Evolutionary conservation across 306 rosid genomes (phyloP).

Genomic region (Ammopiptanthus mongolicus): DNA sequence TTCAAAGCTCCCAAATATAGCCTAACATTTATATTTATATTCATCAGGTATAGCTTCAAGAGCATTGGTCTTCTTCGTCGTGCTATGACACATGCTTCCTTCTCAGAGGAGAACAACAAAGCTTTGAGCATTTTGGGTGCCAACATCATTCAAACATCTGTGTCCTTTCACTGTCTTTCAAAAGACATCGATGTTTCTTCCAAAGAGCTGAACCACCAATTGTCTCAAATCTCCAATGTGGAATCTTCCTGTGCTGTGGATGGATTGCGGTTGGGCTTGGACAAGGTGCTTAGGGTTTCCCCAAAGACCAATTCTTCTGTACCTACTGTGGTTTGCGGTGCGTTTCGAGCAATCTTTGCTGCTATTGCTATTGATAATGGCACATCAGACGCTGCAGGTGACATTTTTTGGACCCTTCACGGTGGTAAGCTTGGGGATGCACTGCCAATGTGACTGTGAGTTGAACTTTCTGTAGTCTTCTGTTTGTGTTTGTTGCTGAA

Average conservation of each 20-base stretch:
- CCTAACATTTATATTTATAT: neutral
- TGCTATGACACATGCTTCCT: slow-evolving; percentile 79
- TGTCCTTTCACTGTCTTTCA: slow-evolving; percentile 27
- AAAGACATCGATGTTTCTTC: slow-evolving; percentile 50
- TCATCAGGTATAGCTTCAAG: slow-evolving; percentile 47
- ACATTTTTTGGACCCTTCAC: slow-evolving; percentile 48
- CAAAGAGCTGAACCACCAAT: slow-evolving; percentile 37
- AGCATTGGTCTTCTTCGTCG: slow-evolving; percentile 52
- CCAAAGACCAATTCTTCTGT: slow-evolving; percentile 55
- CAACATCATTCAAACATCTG: slow-evolving; percentile 39
- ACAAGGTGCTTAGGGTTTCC: slow-evolving; percentile 60
- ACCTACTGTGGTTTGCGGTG: slow-evolving; percentile 56
- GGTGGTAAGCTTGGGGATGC: slow-evolving; percentile 31
- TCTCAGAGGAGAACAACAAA: slow-evolving; percentile 74
- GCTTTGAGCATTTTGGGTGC: slow-evolving; percentile 58
- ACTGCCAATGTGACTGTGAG: slow-evolving; percentile 18
- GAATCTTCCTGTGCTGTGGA: slow-evolving; percentile 50
- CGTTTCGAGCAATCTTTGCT: slow-evolving; percentile 67
- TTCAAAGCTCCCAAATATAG: no score
- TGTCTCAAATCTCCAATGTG: slow-evolving; percentile 39
- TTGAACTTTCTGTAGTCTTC: neutral
- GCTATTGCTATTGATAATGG: slow-evolving; percentile 63
- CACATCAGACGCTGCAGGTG: slow-evolving; percentile 48
- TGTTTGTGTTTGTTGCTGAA: neutral
- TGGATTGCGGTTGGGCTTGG: slow-evolving; percentile 40